These are phyloP conservation scores for Rutstroemia sp. DNA, from an alignment of 2,329 filamentous ascomycete genomes.

Conservation along the genomic window DNA sequence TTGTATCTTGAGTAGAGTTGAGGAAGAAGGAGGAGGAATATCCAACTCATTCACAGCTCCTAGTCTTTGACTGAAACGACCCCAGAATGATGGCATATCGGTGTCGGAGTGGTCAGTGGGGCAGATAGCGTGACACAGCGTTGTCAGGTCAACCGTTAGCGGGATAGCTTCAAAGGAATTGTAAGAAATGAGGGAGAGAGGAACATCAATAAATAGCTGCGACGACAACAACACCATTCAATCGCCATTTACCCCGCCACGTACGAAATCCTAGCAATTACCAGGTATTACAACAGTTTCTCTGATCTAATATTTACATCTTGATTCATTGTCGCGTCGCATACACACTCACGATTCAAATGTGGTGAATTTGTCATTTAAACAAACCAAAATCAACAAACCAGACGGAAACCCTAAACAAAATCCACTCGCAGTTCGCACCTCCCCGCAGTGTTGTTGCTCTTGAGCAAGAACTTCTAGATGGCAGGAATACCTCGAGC, in stretches of 20 bases:
- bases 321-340: no score
- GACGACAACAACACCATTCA: not conserved
- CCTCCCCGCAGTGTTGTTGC: no score
- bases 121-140: slow-evolving; percentile 1
- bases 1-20: not conserved
- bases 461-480: not conserved
- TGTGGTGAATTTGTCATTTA: not conserved
- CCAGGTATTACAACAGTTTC: no score
- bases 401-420: not conserved
- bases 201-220: not conserved
- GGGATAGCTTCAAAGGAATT: not conserved
- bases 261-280: no score
- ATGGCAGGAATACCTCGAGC: slow-evolving; percentile 51
- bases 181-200: not conserved
- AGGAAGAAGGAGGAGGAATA: not conserved
- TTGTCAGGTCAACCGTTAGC: not conserved
- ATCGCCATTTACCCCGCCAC: not conserved
- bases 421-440: no score
- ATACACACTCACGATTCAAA: no score
- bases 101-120: not conserved
- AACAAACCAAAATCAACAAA: not conserved
- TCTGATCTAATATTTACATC: not conserved
- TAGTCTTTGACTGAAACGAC: not conserved
- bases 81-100: not conserved
- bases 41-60: not conserved